Percentiles rank a stretch among this genome's conserved stretches.
Conservation (phyloP, 139 green algal genomes). For the Chlorella sp. region DNA sequence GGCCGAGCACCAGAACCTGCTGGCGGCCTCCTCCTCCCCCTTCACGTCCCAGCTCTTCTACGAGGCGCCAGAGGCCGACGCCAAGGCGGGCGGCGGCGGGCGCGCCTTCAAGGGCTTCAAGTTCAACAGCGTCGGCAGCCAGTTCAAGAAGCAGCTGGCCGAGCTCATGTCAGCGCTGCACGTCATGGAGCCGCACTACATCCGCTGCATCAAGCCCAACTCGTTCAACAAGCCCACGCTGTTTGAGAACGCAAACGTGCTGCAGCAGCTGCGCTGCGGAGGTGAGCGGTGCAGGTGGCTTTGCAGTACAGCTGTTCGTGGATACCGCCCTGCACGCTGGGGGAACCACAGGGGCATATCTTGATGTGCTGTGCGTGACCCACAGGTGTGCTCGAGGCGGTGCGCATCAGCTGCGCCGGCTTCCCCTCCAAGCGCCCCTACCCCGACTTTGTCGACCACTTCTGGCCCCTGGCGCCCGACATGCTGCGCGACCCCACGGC, state of each 20-base stretch:
- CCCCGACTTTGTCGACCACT: conserved; percentile 92
- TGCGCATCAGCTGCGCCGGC: conserved; percentile 93
- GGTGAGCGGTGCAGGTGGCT: conserved; percentile 45
- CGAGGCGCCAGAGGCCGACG: conserved; percentile 62
- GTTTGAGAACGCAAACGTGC: conserved; percentile 90
- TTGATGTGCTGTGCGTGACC: no score
- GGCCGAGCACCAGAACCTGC: conserved; percentile 88
- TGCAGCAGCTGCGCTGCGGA: conserved; percentile 97
- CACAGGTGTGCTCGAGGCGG: conserved; percentile 90
- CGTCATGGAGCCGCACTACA: conserved; percentile 96
- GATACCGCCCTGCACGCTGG: no score
- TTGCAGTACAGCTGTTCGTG: no score
- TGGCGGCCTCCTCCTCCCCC: conserved; percentile 46
- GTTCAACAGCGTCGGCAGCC: conserved; percentile 79
- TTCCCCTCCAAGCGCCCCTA: conserved; percentile 87
- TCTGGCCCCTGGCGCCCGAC: conserved; percentile 77
- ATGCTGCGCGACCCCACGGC: conserved; percentile 34
- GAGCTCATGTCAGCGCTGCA: conserved; percentile 89
- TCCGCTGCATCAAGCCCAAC: conserved; percentile 99
- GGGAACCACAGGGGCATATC: no score
- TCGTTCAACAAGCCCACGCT: conserved; percentile 60
- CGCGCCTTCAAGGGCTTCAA: conserved; percentile 60
- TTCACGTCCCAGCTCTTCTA: conserved; percentile 60
- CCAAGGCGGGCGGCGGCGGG: conserved; percentile 12
- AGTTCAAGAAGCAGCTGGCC: conserved; percentile 95